Percentiles rank a stretch among this genome's conserved stretches.
Conservation (phyloP, 805 yeast genomes). For the Pichia manshurica region DNA sequence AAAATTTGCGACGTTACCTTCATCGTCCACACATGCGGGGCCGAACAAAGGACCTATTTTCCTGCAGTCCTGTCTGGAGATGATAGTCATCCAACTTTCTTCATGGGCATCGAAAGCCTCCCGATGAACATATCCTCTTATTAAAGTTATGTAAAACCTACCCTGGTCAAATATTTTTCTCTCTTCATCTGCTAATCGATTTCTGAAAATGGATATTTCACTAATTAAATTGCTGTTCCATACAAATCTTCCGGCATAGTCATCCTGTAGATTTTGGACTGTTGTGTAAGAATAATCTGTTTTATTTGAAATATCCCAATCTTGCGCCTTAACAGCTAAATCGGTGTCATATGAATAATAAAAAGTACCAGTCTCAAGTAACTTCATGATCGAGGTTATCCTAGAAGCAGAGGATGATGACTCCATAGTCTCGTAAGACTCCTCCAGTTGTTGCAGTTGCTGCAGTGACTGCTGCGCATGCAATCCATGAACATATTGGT, state of each 20-base stretch:
- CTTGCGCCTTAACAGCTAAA: conserved; percentile 40
- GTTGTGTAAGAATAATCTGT: conserved; percentile 8
- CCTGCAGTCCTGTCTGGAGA: conserved; percentile 46
- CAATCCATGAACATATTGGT: background rate
- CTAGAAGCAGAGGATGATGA: conserved; percentile 19
- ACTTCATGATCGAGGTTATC: conserved; percentile 30
- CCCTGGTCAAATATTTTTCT: conserved; percentile 38
- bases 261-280: conserved; percentile 25
- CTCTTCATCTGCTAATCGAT: conserved; percentile 37
- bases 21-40: conserved; percentile 53
- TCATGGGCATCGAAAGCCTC: conserved; percentile 29
- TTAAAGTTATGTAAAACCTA: conserved; percentile 42
- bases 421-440: conserved; percentile 7
- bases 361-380: conserved; percentile 43
- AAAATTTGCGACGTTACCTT: conserved; percentile 55
- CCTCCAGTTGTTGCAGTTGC: conserved; percentile 7
- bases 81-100: conserved; percentile 34
- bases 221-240: conserved; percentile 48
- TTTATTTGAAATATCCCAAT: conserved; percentile 31
- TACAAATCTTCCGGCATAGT: conserved; percentile 41
- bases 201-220: conserved; percentile 42
- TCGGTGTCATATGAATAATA: conserved; percentile 45
- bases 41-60: conserved; percentile 48
- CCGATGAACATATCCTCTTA: conserved; percentile 43
- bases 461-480: background rate